Percentiles rank a stretch among this genome's conserved stretches.
Evolutionary conservation across 352 stramenopile genomes (phyloP).

Genomic region (Globisporangium acanthophoron): DNA sequence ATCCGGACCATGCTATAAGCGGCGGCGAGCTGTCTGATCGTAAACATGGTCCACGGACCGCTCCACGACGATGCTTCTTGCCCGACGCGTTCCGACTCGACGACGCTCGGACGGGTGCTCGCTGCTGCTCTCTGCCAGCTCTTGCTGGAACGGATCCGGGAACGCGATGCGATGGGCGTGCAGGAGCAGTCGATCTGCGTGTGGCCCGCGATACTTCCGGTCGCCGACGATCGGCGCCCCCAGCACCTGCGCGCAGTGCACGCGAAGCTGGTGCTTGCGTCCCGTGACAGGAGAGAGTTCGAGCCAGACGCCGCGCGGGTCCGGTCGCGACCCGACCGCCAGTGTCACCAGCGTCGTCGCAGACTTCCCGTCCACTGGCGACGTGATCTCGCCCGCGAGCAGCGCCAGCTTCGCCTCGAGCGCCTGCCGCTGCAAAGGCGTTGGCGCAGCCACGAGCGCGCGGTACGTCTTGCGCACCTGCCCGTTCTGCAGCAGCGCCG

Average conservation of each 20-base stretch:
- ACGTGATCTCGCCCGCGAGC: conserved; percentile 20
- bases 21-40: not conserved
- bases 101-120: not conserved
- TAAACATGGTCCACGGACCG: not conserved
- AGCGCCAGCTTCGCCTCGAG: conserved; percentile 16
- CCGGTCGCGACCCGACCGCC: not conserved
- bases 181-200: conserved; percentile 37
- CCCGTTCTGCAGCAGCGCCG: conserved; percentile 29
- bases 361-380: conserved; percentile 38
- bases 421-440: conserved; percentile 7
- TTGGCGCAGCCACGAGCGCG: conserved; percentile 29
- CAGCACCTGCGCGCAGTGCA: conserved; percentile 46
- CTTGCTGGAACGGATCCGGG: conserved; percentile 28
- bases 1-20: not conserved
- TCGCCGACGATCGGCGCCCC: conserved; percentile 53
- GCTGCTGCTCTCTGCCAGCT: not conserved
- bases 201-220: conserved; percentile 24
- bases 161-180: conserved; percentile 50
- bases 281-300: conserved; percentile 49
- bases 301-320: conserved; percentile 28
- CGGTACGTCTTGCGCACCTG: conserved; percentile 58
- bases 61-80: not conserved
- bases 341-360: conserved; percentile 30
- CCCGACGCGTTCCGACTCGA: not conserved
- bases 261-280: conserved; percentile 65